phyloP scores from a whole-genome alignment of 2,329 filamentous ascomycete species.

The Gyromitra esculenta region DNA sequence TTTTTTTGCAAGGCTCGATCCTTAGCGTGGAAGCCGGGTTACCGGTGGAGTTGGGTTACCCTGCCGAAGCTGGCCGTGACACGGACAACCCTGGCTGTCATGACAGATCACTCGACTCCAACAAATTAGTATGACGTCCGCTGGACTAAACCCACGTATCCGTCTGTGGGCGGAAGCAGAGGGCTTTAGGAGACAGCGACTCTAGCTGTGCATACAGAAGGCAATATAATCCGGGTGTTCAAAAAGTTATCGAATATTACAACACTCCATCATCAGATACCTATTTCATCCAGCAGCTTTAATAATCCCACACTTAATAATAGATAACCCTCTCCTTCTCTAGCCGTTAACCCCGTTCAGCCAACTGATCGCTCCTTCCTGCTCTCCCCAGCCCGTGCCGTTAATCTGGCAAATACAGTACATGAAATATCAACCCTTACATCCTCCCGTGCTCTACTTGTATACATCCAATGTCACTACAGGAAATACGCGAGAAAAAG shows the following conservation, averaged over 20 bases:
- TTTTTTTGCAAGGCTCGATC: conserved; percentile 16
- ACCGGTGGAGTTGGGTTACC: conserved; percentile 3
- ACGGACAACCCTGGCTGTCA: neutral
- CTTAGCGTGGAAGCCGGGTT: conserved; percentile 16
- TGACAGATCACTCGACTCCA: neutral
- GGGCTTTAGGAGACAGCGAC: no score
- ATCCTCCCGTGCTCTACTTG: conserved; percentile 7
- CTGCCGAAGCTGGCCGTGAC: neutral
- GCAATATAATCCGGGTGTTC: no score
- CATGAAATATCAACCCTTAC: neutral
- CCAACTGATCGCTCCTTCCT: neutral
- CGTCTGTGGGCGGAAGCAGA: no score
- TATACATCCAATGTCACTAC: neutral
- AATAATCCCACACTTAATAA: neutral
- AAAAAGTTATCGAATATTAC: no score
- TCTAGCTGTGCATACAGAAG: no score
- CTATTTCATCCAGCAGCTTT: neutral
- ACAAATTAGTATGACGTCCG: neutral
- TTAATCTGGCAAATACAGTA: neutral
- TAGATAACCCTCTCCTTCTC: neutral
- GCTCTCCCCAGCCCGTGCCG: neutral
- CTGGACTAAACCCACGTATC: no score
- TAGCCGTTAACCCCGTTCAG: neutral
- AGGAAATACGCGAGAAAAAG: neutral
- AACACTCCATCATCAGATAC: no score